Conservation (phyloP, 1,139 yeast species). For the Hemisphaericaspora xylanilytica region DNA sequence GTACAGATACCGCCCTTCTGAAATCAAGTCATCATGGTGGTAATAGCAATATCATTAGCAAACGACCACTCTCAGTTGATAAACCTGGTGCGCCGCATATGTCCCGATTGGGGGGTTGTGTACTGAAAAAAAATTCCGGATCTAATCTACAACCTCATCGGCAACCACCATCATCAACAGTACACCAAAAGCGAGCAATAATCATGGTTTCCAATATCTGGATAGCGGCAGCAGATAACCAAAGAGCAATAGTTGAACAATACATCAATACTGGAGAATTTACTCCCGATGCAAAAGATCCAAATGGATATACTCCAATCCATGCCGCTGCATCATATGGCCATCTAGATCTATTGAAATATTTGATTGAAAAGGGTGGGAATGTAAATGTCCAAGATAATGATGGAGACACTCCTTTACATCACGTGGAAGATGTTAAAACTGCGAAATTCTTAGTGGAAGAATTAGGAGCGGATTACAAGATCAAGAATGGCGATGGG, state of each 20-base stretch:
- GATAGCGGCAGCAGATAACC: slow-evolving; percentile 93
- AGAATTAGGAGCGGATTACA: slow-evolving; percentile 64
- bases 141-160: neutral
- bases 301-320: slow-evolving; percentile 91
- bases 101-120: neutral
- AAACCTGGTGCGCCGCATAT: too few species aligned
- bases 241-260: slow-evolving; percentile 54
- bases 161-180: too few species aligned
- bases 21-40: too few species aligned
- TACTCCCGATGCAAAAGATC: slow-evolving; percentile 74
- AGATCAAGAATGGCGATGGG: slow-evolving; percentile 65
- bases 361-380: slow-evolving; percentile 64
- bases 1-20: too few species aligned
- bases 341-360: slow-evolving; percentile 62
- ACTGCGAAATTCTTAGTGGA: slow-evolving; percentile 67
- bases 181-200: neutral
- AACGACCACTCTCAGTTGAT: too few species aligned
- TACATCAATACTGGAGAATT: slow-evolving; percentile 50
- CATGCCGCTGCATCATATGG: slow-evolving; percentile 98
- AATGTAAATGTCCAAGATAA: slow-evolving; percentile 76
- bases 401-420: slow-evolving; percentile 96
- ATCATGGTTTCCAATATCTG: slow-evolving; percentile 70
- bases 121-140: too few species aligned
- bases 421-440: slow-evolving; percentile 73
- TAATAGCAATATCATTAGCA: too few species aligned